Conservation (phyloP, 441 rosid species). For the Hypseocharis bilobata region DNA sequence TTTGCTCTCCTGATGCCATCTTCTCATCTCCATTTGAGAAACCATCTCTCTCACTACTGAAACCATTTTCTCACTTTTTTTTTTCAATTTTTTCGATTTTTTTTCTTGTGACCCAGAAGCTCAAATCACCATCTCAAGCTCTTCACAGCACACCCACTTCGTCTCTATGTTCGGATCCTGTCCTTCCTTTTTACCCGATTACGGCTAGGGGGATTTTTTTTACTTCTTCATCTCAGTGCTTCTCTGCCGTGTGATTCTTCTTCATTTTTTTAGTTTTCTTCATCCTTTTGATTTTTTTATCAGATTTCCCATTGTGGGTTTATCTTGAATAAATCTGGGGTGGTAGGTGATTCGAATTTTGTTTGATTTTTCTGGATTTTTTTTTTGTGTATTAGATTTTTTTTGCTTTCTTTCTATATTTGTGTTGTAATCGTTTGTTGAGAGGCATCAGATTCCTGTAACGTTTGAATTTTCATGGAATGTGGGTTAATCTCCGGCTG, state of each 20-base stretch:
- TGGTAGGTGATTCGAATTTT: neutral
- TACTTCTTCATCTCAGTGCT: neutral
- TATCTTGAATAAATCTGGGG: neutral
- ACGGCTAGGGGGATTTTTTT: neutral
- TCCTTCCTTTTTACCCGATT: neutral
- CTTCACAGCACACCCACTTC: too few relatives aligned
- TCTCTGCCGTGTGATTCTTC: neutral
- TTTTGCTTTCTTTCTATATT: too few relatives aligned
- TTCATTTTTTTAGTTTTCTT: neutral
- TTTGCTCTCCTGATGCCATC: neutral
- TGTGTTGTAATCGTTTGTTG: neutral
- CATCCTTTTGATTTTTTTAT: neutral
- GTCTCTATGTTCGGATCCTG: neutral
- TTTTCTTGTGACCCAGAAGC: neutral
- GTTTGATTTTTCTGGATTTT: too few relatives aligned
- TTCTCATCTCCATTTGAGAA: neutral
- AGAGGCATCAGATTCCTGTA: neutral
- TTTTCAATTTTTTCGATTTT: too few relatives aligned
- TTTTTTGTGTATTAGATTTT: neutral
- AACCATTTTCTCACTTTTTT: neutral
- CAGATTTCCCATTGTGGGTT: neutral
- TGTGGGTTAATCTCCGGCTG: constrained; percentile 1
- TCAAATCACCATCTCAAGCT: neutral
- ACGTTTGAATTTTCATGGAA: neutral
- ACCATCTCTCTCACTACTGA: too few relatives aligned